Evolutionary conservation across 2,329 filamentous ascomycete genomes (phyloP).

Genomic region (Trichoderma sp.): DNA sequence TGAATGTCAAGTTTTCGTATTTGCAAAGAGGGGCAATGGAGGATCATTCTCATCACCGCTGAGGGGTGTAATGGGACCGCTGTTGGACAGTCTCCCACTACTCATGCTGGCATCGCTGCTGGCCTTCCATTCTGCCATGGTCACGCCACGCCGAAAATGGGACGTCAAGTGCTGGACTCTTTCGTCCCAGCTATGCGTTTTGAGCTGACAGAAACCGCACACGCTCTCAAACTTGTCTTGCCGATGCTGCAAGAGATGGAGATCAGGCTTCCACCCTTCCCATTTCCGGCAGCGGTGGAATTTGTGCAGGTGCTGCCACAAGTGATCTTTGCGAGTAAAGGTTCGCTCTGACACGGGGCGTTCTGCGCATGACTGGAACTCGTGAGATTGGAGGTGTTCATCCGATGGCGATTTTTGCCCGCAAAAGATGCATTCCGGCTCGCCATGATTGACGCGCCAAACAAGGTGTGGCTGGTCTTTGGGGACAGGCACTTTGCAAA

Average conservation of each 20-base stretch:
- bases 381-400: slow-evolving; percentile 46
- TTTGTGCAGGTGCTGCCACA: slow-evolving; percentile 49
- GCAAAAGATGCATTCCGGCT: slow-evolving; percentile 48
- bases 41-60: slow-evolving; percentile 20
- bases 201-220: slow-evolving; percentile 48
- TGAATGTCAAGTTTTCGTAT: background rate
- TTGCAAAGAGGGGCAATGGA: slow-evolving; percentile 2
- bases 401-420: slow-evolving; percentile 41
- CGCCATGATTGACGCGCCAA: slow-evolving; percentile 52
- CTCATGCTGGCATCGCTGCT: slow-evolving; percentile 49
- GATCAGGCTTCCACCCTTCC: slow-evolving; percentile 53
- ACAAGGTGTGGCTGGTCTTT: slow-evolving; percentile 48
- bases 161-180: slow-evolving; percentile 47
- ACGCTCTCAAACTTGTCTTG: slow-evolving; percentile 32
- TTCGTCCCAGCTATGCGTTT: slow-evolving; percentile 44
- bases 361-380: slow-evolving; percentile 55
- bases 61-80: background rate
- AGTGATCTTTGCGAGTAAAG: slow-evolving; percentile 49
- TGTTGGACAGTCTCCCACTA: background rate
- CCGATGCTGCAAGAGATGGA: slow-evolving; percentile 40
- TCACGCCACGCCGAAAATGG: slow-evolving; percentile 48
- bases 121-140: slow-evolving; percentile 49
- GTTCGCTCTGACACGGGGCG: slow-evolving; percentile 48
- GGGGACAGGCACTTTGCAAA: slow-evolving; percentile 51
- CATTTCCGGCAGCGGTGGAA: slow-evolving; percentile 51